phyloP scores from a whole-genome alignment of 2,329 filamentous ascomycete species.

The Venturiaceae sp. region DNA sequence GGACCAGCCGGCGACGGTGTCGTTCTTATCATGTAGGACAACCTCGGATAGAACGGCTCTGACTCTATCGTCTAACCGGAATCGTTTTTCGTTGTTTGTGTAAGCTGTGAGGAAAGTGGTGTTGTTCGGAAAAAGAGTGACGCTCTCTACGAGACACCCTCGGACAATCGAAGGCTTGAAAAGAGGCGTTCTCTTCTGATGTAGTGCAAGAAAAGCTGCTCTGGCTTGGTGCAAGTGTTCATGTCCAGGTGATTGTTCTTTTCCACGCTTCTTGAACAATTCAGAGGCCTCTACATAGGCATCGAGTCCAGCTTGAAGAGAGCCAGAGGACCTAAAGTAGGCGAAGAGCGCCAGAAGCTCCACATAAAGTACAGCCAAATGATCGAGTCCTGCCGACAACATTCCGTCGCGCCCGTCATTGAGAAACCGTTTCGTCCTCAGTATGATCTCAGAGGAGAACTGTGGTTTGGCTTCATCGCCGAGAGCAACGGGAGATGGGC shows the following conservation, averaged over 20 bases:
- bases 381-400: background rate
- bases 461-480: background rate
- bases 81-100: conserved; percentile 62
- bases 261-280: conserved; percentile 17
- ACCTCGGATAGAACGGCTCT: conserved; percentile 49
- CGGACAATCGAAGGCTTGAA: conserved; percentile 61
- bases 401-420: conserved; percentile 6
- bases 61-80: conserved; percentile 67
- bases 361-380: conserved; percentile 36
- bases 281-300: conserved; percentile 20
- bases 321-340: background rate
- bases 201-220: conserved; percentile 54
- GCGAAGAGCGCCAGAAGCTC: background rate
- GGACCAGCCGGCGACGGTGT: conserved; percentile 38
- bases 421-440: conserved; percentile 9
- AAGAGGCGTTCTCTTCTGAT: conserved; percentile 51
- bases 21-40: conserved; percentile 19
- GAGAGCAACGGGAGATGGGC: conserved; percentile 4
- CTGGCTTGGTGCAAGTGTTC: conserved; percentile 63
- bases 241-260: conserved; percentile 25
- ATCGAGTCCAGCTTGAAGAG: conserved; percentile 20
- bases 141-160: conserved; percentile 48
- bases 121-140: conserved; percentile 62
- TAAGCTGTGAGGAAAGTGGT: conserved; percentile 64
- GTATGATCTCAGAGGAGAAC: conserved; percentile 11